Base-by-base conservation (phyloP, 257 asterid species). In the Solanum bulbocastanum region DNA sequence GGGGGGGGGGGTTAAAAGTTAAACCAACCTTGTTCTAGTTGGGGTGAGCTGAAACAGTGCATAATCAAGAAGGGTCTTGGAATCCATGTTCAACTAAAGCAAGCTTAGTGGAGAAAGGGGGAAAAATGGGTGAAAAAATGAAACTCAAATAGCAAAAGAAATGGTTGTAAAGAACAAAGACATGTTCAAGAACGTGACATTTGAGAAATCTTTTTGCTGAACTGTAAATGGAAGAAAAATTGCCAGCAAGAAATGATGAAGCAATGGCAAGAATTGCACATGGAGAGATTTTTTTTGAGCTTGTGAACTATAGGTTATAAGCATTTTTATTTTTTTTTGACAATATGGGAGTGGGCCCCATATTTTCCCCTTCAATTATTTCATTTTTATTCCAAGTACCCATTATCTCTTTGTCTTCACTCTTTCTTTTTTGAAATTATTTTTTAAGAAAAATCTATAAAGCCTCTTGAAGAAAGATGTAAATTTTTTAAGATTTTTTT, bases 11-110 rank as follows among this genome's bases (percentile, higher is more conserved):
- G 13, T 46, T 4, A 44, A 44, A 44, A 16, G 4, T 18, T 11
- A 23, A n/a, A 65, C 44, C 83, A 82, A 95, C 98, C 98, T 95
- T 84, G 98, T 95, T 88, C 98, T 94, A 35, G 98, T 94, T 49
- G 98, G 98, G 66, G 98, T 95, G 90, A 95, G 97, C 23, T 95
- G 96, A 68, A 96, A 93, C 68, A 96, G 93, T 52, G 98, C 98
- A 86, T 94, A 94, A 91, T 94, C 98, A 87, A 96, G 98, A 90
- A 88, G 88, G 83, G 94, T 71, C 13, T 86, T 88, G 37, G 97
- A 88, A 89, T 93, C 98, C 98, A 94, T 96, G 12, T 7, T 79
- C 10, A 22, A 12, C 15, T 27, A 65, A 65, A 52, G 25, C 89
- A 25, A 75, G 83, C 68, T 22, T 87, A 83, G 88, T 82, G 84